Evolutionary conservation across 176 grass and related monocot species (phyloP).

Genomic region (Paspalum vaginatum): DNA sequence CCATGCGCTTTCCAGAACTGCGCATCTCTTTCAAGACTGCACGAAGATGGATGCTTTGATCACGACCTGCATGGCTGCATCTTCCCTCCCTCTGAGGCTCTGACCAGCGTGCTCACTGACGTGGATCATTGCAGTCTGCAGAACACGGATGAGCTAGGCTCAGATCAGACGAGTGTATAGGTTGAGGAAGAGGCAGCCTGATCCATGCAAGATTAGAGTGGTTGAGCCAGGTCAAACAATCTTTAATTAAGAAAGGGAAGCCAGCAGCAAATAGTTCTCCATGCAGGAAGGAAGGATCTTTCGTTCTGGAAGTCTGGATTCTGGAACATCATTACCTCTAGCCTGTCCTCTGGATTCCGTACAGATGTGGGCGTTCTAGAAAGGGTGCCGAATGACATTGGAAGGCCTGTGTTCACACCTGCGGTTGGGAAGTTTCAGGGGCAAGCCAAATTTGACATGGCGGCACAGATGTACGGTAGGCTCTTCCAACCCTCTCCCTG

Average conservation of each 20-base stretch:
- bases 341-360: not conserved
- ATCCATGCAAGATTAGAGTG: slow-evolving; percentile 6
- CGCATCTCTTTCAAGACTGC: slow-evolving; percentile 15
- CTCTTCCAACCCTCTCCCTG: not conserved
- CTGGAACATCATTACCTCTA: not conserved
- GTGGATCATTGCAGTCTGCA: not conserved
- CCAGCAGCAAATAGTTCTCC: slow-evolving; percentile 20
- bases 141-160: not conserved
- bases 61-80: not conserved
- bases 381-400: no score
- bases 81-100: slow-evolving; percentile 10
- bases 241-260: slow-evolving; percentile 35
- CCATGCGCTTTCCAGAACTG: not conserved
- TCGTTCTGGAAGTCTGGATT: not conserved
- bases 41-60: slow-evolving; percentile 11
- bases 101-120: not conserved
- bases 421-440: slow-evolving; percentile 19
- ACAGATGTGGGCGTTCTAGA: not conserved
- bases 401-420: slow-evolving; percentile 15
- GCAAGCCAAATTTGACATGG: slow-evolving; percentile 34
- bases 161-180: not conserved
- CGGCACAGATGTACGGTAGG: not conserved
- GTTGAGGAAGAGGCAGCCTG: not conserved
- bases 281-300: not conserved
- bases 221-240: slow-evolving; percentile 30